These are phyloP conservation scores for Protomyces lactucae-debilis DNA, from an alignment of 1,139 yeast genomes.

Conservation along the genomic window DNA sequence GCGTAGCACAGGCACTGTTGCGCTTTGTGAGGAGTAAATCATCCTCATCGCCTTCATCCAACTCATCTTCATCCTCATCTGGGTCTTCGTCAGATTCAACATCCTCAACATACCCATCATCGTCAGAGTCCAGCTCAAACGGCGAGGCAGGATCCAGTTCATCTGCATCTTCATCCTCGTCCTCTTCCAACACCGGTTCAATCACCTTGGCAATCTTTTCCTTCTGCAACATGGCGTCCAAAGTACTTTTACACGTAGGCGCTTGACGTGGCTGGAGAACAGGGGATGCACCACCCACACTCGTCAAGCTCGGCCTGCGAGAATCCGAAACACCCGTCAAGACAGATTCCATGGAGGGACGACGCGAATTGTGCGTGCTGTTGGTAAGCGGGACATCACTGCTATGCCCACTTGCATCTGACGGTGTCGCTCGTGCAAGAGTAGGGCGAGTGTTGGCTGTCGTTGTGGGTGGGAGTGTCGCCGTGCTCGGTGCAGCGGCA, in stretches of 20 bases:
- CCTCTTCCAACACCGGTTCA: conserved; percentile 23
- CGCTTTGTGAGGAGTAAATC: not conserved
- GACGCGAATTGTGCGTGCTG: conserved; percentile 7
- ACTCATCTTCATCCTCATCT: conserved; percentile 17
- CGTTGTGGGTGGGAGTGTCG: not conserved
- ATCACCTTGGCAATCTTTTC: conserved; percentile 22
- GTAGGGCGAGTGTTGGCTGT: too few species aligned
- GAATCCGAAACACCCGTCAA: not conserved
- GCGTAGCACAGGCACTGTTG: not conserved
- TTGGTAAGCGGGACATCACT: not conserved
- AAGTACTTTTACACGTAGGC: conserved; percentile 18
- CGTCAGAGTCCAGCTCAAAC: not conserved
- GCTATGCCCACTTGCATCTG: conserved; percentile 1
- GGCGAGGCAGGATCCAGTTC: not conserved
- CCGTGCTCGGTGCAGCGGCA: not conserved
- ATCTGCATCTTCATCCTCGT: conserved; percentile 24
- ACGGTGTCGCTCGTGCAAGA: not conserved
- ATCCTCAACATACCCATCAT: conserved; percentile 13
- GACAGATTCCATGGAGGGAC: conserved; percentile 4
- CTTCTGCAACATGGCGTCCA: conserved; percentile 11
- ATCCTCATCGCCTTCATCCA: not conserved
- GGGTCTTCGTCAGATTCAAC: conserved; percentile 17
- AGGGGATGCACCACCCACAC: conserved; percentile 5
- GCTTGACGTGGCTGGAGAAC: not conserved
- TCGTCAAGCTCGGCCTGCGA: not conserved